These are phyloP conservation scores for Eruca vesicaria DNA, from an alignment of 441 rosid genomes.

Conservation along the genomic window DNA sequence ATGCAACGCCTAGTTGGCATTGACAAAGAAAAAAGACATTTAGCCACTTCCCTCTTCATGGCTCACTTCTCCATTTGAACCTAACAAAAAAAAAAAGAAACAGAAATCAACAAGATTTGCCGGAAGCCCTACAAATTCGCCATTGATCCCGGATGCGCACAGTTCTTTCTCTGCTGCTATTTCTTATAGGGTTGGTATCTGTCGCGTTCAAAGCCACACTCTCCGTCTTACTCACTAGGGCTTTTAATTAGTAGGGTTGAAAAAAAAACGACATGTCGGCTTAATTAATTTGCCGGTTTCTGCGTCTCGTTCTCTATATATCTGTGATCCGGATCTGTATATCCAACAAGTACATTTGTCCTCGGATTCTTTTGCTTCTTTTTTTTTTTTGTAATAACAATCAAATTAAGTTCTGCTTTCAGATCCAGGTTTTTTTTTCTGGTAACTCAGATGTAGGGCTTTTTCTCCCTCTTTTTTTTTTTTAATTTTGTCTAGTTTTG, in stretches of 20 bases:
- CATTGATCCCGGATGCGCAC: conserved; percentile 29
- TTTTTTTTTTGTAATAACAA: neutral
- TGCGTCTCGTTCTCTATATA: conserved; percentile 23
- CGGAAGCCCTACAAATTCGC: conserved; percentile 29
- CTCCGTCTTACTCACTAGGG: conserved; percentile 21
- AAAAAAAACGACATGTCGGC: neutral
- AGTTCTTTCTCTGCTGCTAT: conserved; percentile 20
- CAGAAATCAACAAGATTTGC: neutral
- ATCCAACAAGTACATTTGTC: conserved; percentile 9
- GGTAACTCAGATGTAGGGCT: conserved; percentile 19
- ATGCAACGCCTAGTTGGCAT: neutral
- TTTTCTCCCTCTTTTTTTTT: neutral
- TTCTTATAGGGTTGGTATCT: conserved; percentile 27
- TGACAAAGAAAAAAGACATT: neutral
- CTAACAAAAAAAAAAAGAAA: neutral
- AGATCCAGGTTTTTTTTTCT: conserved; percentile 21
- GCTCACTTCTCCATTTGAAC: neutral
- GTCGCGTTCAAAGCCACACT: conserved; percentile 20
- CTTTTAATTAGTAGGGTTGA: conserved; percentile 16
- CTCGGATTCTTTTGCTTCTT: conserved; percentile 4
- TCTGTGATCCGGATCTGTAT: conserved; percentile 14
- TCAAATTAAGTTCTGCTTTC: conserved; percentile 12
- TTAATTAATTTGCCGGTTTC: neutral
- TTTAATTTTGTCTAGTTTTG: neutral
- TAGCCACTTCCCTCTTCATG: neutral